These are phyloP conservation scores for Salinomyces thailandicus DNA, from an alignment of 2,329 filamentous ascomycete genomes.

Conservation along the genomic window DNA sequence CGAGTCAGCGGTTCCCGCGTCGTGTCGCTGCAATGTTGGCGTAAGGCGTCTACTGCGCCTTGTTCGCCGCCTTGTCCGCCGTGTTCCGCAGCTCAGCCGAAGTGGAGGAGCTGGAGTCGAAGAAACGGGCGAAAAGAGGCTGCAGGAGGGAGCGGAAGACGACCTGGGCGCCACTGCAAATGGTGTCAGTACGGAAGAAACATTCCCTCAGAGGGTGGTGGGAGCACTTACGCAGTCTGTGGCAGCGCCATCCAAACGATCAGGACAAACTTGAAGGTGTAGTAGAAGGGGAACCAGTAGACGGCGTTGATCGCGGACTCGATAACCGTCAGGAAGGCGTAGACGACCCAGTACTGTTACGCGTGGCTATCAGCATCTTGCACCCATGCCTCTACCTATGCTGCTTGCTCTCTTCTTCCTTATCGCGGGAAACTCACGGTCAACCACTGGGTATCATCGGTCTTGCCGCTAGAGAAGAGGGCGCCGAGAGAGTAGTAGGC, in stretches of 20 bases:
- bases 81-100: slow-evolving; percentile 81
- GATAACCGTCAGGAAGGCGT: slow-evolving; percentile 68
- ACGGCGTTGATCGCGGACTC: slow-evolving; percentile 77
- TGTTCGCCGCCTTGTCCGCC: slow-evolving; percentile 70
- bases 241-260: slow-evolving; percentile 96
- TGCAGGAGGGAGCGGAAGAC: slow-evolving; percentile 94
- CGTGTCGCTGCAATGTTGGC: too few relatives aligned
- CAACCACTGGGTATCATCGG: slow-evolving; percentile 74
- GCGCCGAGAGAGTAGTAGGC: slow-evolving; percentile 76
- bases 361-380: slow-evolving; percentile 4
- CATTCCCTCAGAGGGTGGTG: neutral
- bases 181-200: neutral
- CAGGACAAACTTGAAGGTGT: slow-evolving; percentile 97
- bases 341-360: slow-evolving; percentile 72
- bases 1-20: too few relatives aligned
- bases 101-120: slow-evolving; percentile 58
- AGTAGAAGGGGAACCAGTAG: slow-evolving; percentile 98
- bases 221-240: slow-evolving; percentile 65
- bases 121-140: slow-evolving; percentile 88
- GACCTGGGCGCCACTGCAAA: slow-evolving; percentile 73
- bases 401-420: neutral
- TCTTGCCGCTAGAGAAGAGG: slow-evolving; percentile 59
- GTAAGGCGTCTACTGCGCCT: too few relatives aligned
- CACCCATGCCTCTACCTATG: too few relatives aligned
- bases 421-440: slow-evolving; percentile 32